These are phyloP conservation scores for Ophiosphaerella narmari DNA, from an alignment of 2,329 filamentous ascomycete species.

Conservation along the genomic window DNA sequence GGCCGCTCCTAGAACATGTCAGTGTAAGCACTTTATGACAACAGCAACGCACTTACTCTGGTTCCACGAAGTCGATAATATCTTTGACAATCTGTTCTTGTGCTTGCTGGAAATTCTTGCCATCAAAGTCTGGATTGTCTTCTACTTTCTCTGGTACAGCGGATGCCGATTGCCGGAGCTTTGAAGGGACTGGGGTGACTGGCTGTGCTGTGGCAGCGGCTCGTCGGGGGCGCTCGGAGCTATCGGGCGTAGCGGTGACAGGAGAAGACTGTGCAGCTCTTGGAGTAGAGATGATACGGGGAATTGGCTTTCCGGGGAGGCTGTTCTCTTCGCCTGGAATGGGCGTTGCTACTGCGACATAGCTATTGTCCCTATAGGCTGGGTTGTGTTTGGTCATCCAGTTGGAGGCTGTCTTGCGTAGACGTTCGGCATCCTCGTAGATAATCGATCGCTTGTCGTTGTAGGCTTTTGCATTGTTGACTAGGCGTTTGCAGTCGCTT, in stretches of 20 bases:
- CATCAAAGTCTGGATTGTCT: conserved; percentile 41
- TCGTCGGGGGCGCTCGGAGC: conserved; percentile 38
- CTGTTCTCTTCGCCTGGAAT: conserved; percentile 61
- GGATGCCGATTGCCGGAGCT: conserved; percentile 37
- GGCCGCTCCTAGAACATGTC: conserved; percentile 53
- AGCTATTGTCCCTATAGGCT: conserved; percentile 70
- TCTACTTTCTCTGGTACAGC: conserved; percentile 25
- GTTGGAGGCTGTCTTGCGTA: conserved; percentile 84
- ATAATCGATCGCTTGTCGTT: conserved; percentile 73
- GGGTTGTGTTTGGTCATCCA: conserved; percentile 88
- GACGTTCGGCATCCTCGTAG: conserved; percentile 83
- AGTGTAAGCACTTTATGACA: background rate
- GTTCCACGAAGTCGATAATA: conserved; percentile 68
- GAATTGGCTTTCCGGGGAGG: conserved; percentile 33
- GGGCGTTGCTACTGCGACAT: conserved; percentile 74
- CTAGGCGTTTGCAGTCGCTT: conserved; percentile 85
- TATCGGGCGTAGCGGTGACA: conserved; percentile 27
- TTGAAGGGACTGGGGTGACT: conserved; percentile 41
- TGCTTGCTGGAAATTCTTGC: conserved; percentile 78
- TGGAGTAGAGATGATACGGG: conserved; percentile 34
- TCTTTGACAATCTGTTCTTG: conserved; percentile 85
- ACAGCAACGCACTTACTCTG: conserved; percentile 23
- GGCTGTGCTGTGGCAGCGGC: conserved; percentile 32
- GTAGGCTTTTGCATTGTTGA: conserved; percentile 84
- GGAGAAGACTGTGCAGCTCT: conserved; percentile 18